These are phyloP conservation scores for Chlorencoelia australis DNA, from an alignment of 2,329 filamentous ascomycete genomes.

Conservation along the genomic window DNA sequence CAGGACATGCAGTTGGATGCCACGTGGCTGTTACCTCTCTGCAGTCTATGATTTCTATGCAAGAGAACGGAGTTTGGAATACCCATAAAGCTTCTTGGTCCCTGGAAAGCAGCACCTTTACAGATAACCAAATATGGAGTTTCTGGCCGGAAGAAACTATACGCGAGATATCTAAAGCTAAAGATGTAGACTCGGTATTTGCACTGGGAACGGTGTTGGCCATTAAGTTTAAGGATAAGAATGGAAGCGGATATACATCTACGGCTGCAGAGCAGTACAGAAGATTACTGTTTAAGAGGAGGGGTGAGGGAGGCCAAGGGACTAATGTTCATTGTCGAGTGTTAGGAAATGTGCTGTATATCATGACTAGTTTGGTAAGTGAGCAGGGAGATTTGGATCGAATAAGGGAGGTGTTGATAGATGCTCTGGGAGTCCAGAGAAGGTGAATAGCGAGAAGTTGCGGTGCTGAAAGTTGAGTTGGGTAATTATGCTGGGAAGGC, in stretches of 20 bases:
- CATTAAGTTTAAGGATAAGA: conserved; percentile 40
- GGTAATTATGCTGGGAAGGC: too few relatives aligned
- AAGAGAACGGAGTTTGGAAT: conserved; percentile 45
- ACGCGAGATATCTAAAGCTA: conserved; percentile 42
- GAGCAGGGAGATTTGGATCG: conserved; percentile 17
- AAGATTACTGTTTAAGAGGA: conserved; percentile 18
- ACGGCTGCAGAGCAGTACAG: conserved; percentile 34
- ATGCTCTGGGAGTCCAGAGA: conserved; percentile 1
- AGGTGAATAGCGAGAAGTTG: too few relatives aligned
- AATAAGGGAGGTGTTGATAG: conserved; percentile 14
- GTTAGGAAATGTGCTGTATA: conserved; percentile 47
- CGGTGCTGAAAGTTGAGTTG: too few relatives aligned
- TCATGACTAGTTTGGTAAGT: conserved; percentile 44
- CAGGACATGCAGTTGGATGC: conserved; percentile 73
- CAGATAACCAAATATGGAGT: conserved; percentile 45
- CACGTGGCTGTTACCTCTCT: conserved; percentile 64
- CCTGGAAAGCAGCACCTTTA: neutral
- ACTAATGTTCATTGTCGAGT: conserved; percentile 43
- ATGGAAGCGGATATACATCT: conserved; percentile 27
- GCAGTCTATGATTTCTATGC: conserved; percentile 47
- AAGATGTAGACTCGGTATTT: conserved; percentile 54
- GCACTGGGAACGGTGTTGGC: conserved; percentile 67
- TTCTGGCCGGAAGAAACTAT: conserved; percentile 58
- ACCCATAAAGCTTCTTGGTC: conserved; percentile 41
- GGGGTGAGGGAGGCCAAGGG: conserved; percentile 2